Conservation (phyloP, 208 protist genomes). For the Naegleria gruberi region DNA sequence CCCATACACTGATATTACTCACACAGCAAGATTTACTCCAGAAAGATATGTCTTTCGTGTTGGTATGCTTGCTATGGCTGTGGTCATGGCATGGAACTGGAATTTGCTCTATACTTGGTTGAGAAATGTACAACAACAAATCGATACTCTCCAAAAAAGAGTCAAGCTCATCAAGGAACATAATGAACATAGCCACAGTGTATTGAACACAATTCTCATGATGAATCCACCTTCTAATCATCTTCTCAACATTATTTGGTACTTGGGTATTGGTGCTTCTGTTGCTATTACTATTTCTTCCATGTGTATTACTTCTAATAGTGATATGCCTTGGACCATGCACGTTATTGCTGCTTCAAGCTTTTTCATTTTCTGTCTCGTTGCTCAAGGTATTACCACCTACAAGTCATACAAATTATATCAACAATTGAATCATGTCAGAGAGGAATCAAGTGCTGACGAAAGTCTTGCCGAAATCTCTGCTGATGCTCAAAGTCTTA, state of each 20-base stretch:
- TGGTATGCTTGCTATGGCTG: not conserved
- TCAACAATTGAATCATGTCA: not conserved
- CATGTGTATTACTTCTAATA: not conserved
- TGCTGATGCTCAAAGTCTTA: not conserved
- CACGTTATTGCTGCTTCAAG: not conserved
- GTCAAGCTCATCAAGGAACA: too few species aligned
- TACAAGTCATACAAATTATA: not conserved
- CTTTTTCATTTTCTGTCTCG: not conserved
- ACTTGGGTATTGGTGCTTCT: not conserved
- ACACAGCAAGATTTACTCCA: not conserved
- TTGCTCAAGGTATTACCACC: not conserved
- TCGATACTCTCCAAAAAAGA: too few species aligned
- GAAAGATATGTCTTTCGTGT: not conserved
- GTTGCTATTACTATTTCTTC: not conserved
- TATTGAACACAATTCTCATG: not conserved
- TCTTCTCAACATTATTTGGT: not conserved
- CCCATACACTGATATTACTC: not conserved
- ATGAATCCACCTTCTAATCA: not conserved
- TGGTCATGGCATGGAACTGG: not conserved
- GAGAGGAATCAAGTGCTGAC: not conserved
- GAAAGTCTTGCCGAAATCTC: not conserved
- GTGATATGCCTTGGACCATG: not conserved
- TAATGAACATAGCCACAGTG: not conserved
- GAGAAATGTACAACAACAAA: too few species aligned
- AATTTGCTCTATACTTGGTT: not conserved